phyloP scores from a whole-genome alignment of 345 rosid species.

The Salix exigua region DNA sequence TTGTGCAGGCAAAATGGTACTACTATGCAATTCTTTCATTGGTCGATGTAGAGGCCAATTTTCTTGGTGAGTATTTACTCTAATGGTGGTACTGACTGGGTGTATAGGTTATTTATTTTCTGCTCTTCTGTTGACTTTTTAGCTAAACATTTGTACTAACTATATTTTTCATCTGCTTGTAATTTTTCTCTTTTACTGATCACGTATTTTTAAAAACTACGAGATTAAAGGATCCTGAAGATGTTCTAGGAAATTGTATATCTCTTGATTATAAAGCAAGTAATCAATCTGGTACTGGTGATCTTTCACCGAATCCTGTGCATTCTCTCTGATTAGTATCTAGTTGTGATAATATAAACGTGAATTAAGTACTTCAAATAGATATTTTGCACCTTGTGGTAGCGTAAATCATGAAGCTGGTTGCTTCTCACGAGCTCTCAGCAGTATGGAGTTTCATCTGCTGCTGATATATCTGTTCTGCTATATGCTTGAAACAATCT shows the following conservation, averaged over 20 bases:
- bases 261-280: neutral
- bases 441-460: neutral
- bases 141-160: neutral
- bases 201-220: neutral
- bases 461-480: neutral
- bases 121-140: neutral
- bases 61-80: conserved; percentile 60
- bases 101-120: neutral
- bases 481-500: neutral
- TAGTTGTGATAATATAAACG: neutral
- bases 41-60: conserved; percentile 83
- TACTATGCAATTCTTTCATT: conserved; percentile 64
- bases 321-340: neutral
- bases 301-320: neutral
- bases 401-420: neutral
- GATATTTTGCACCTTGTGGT: neutral
- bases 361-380: neutral
- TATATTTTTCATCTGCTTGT: neutral
- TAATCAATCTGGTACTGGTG: neutral
- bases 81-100: neutral
- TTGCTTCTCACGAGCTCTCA: neutral
- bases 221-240: neutral
- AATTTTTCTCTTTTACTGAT: neutral
- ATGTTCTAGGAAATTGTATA: neutral
- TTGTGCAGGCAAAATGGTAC: conserved; percentile 84